Conservation (phyloP, 2,329 filamentous ascomycete species). For the Alternaria triticimaculans region DNA sequence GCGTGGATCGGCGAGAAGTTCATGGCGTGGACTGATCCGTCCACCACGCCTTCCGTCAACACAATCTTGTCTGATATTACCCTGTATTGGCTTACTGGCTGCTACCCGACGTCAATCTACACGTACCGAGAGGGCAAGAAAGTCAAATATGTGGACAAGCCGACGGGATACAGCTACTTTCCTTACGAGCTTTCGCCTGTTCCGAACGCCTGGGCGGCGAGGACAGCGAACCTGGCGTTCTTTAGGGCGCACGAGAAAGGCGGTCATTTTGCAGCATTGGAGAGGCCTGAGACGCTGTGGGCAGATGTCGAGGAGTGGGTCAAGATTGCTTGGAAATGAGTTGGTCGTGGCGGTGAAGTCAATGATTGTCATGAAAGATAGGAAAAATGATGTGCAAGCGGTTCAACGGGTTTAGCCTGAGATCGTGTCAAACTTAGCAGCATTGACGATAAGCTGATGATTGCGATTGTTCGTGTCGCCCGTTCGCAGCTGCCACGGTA, state of each 20-base stretch:
- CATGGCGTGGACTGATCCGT: constrained; percentile 59
- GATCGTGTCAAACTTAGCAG: background rate
- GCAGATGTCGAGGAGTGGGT: constrained; percentile 56
- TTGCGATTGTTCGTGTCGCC: background rate
- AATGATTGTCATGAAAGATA: background rate
- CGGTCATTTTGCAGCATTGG: constrained; percentile 60
- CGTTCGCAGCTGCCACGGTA: background rate
- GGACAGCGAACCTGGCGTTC: constrained; percentile 47
- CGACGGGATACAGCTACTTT: constrained; percentile 54
- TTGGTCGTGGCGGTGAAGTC: background rate
- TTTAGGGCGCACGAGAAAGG: constrained; percentile 45
- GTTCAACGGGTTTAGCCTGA: background rate
- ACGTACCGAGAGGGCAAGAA: constrained; percentile 53
- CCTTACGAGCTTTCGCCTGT: constrained; percentile 51
- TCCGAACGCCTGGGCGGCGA: constrained; percentile 51
- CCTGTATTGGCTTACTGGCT: constrained; percentile 64
- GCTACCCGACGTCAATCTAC: constrained; percentile 57
- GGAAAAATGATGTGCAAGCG: background rate
- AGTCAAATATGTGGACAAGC: constrained; percentile 48
- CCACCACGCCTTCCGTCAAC: constrained; percentile 43
- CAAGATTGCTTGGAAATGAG: constrained; percentile 41
- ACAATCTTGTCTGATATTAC: constrained; percentile 59
- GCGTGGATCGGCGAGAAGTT: constrained; percentile 67
- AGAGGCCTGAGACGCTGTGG: constrained; percentile 51
- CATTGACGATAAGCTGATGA: background rate